Evolutionary conservation across 2,329 filamentous ascomycete genomes (phyloP).

Genomic region (Onygena corvina): DNA sequence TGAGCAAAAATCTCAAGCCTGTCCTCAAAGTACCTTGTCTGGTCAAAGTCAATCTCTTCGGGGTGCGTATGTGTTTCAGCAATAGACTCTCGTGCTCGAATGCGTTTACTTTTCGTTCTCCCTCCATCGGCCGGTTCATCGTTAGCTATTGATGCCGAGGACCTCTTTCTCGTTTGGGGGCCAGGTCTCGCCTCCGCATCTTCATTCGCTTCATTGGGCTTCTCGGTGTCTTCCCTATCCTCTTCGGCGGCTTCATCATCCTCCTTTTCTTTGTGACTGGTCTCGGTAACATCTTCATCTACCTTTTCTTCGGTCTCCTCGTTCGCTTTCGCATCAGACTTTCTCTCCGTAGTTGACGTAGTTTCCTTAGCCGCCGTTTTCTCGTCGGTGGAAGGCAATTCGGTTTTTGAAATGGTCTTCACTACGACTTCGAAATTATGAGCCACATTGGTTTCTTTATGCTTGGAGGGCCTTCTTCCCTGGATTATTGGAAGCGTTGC

Average conservation of each 20-base stretch:
- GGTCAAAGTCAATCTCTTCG: constrained; percentile 41
- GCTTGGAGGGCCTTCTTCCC: not conserved
- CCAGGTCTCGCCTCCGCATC: constrained; percentile 24
- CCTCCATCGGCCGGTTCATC: constrained; percentile 46
- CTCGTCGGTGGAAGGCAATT: no score
- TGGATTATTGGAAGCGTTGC: constrained; percentile 13
- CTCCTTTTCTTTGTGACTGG: not conserved
- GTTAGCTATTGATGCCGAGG: constrained; percentile 47
- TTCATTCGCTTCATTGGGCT: constrained; percentile 18
- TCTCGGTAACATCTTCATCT: not conserved
- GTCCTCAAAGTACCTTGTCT: constrained; percentile 42
- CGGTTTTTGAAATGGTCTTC: not conserved
- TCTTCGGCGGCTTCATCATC: constrained; percentile 5
- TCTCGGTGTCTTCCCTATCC: constrained; percentile 12
- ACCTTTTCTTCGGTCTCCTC: not conserved
- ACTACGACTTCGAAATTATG: not conserved
- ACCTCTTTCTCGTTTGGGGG: constrained; percentile 43
- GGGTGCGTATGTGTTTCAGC: constrained; percentile 36
- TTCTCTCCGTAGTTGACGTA: not conserved
- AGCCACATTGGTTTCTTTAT: not conserved
- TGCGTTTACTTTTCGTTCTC: constrained; percentile 48
- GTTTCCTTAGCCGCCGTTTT: not conserved
- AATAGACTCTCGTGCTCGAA: constrained; percentile 48
- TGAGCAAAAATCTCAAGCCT: constrained; percentile 42
- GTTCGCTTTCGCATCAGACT: not conserved